phyloP scores from a whole-genome alignment of 805 yeast species.

The Starmerella stigmatis region DNA sequence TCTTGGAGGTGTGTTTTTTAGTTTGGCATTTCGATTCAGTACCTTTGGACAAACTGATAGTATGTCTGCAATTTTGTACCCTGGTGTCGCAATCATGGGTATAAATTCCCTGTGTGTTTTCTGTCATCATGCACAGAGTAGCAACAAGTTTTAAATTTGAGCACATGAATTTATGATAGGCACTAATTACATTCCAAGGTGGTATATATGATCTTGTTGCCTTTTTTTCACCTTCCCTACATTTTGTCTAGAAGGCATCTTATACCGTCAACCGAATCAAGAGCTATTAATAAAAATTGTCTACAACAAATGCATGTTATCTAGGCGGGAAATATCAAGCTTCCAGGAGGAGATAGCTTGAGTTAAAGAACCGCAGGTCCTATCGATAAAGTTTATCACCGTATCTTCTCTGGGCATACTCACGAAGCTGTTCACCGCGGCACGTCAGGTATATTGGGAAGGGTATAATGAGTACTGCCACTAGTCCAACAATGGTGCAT shows the following conservation, averaged over 20 bases:
- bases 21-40: conserved; percentile 32
- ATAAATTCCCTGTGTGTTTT: conserved; percentile 22
- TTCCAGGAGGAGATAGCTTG: too few relatives aligned
- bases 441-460: conserved; percentile 30
- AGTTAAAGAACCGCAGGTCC: too few relatives aligned
- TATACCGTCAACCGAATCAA: too few relatives aligned
- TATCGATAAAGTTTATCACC: conserved; percentile 7
- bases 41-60: conserved; percentile 28
- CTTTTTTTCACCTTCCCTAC: too few relatives aligned
- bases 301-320: too few relatives aligned
- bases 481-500: conserved; percentile 37
- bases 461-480: conserved; percentile 40
- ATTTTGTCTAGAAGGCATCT: too few relatives aligned
- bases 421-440: conserved; percentile 14
- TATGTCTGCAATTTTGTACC: conserved; percentile 30
- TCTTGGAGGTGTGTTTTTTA: conserved; percentile 32
- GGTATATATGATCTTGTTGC: too few relatives aligned
- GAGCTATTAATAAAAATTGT: too few relatives aligned
- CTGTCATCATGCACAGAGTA: neutral
- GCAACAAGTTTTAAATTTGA: too few relatives aligned
- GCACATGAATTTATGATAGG: too few relatives aligned
- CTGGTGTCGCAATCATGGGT: conserved; percentile 29
- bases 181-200: too few relatives aligned
- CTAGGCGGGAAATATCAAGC: too few relatives aligned
- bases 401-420: conserved; percentile 15